Percentiles rank a stretch among this genome's conserved stretches.
These are phyloP conservation scores for Hamiltosporidium tvaerminnensis DNA, from an alignment of 371 early-diverging fungal genomes.

Conservation along the genomic window DNA sequence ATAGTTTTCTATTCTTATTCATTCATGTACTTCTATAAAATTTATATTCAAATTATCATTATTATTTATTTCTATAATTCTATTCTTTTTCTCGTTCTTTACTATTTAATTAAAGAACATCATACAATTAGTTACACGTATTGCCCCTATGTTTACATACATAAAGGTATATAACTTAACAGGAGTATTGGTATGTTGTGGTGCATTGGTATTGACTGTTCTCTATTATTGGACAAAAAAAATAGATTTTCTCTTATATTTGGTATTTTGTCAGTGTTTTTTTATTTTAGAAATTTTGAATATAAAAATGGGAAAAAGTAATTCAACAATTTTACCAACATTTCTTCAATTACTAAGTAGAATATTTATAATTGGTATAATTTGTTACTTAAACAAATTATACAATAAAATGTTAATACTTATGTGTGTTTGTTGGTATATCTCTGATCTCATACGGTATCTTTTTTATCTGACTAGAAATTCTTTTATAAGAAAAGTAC, in stretches of 20 bases:
- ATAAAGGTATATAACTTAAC: constrained; percentile 23
- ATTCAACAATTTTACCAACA: constrained; percentile 22
- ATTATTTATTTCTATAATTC: no score
- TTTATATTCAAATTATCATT: no score
- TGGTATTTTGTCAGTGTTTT: constrained; percentile 23
- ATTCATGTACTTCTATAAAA: no score
- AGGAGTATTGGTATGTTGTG: constrained; percentile 12
- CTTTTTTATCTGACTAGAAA: constrained; percentile 23
- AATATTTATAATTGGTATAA: constrained; percentile 24
- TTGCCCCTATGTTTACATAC: constrained; percentile 1
- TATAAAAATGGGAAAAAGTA: constrained; percentile 19
- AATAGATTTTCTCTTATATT: constrained; percentile 7
- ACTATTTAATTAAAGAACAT: no score
- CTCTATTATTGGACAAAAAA: constrained; percentile 13
- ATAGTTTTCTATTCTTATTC: no score
- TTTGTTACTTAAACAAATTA: constrained; percentile 13
- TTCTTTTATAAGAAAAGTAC: constrained; percentile 8
- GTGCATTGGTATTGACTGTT: constrained; percentile 6
- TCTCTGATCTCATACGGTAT: constrained; percentile 31
- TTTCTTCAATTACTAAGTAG: constrained; percentile 24
- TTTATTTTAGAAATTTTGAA: constrained; percentile 33
- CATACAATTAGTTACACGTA: neutral
- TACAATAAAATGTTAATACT: constrained; percentile 6
- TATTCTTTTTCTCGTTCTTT: no score
- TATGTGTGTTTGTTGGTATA: constrained; percentile 24